phyloP scores from a whole-genome alignment of 148 eudicot species.

The Diospyros kaki region DNA sequence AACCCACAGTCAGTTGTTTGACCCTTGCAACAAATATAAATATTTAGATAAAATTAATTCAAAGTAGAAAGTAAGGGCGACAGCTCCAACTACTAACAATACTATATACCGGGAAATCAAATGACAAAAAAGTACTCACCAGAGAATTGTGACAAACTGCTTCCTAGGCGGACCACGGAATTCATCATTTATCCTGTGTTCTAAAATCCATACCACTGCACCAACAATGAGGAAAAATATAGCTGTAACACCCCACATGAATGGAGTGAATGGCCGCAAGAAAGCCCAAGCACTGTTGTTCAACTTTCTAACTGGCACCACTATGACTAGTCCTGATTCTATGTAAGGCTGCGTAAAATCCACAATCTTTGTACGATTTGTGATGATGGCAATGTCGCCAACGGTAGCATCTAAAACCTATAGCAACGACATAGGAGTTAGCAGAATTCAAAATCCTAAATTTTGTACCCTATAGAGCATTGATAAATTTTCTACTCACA shows the following conservation, averaged over 20 bases:
- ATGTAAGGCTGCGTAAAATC: constrained; percentile 64
- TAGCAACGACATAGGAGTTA: neutral
- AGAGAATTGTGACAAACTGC: constrained; percentile 40
- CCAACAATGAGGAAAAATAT: constrained; percentile 43
- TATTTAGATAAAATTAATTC: neutral
- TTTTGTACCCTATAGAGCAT: neutral
- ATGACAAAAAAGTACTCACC: constrained; percentile 28
- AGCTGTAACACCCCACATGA: constrained; percentile 52
- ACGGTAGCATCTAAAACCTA: constrained; percentile 56
- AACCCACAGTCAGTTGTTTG: too few species aligned
- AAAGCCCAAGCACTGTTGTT: constrained; percentile 58
- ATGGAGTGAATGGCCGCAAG: constrained; percentile 40
- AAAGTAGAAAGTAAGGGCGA: neutral
- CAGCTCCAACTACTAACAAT: neutral
- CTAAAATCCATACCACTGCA: constrained; percentile 51
- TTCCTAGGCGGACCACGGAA: constrained; percentile 51
- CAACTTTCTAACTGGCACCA: constrained; percentile 26
- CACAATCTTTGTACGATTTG: constrained; percentile 46
- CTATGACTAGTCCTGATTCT: constrained; percentile 54
- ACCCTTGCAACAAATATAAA: neutral
- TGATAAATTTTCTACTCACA: constrained; percentile 20
- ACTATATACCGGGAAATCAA: neutral
- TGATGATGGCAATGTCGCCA: constrained; percentile 55
- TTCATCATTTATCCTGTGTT: constrained; percentile 42
- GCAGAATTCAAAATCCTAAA: constrained; percentile 4